Percentiles rank a stretch among this genome's conserved stretches.
These are phyloP conservation scores for Plantago elongata DNA, from an alignment of 257 asterid species.

Conservation along the genomic window DNA sequence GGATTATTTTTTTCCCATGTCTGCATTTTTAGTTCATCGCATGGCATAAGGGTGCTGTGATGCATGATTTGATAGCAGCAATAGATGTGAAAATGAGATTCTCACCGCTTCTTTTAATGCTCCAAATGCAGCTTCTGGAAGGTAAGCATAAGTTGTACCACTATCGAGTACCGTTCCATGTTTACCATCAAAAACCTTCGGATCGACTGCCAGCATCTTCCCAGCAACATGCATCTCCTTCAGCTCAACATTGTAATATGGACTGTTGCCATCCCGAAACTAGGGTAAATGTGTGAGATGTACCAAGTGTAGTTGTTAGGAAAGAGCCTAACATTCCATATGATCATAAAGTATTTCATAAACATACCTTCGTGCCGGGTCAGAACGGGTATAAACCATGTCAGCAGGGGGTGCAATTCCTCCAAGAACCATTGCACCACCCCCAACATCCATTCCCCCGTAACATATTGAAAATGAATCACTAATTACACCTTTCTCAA, in stretches of 20 bases:
- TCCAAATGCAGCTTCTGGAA: constrained; percentile 83
- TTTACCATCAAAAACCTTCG: constrained; percentile 71
- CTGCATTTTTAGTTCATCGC: neutral
- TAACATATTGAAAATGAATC: constrained; percentile 95
- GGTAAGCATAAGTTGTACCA: constrained; percentile 96
- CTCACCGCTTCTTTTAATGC: constrained; percentile 88
- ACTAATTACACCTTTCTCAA: constrained; percentile 73
- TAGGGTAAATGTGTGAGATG: constrained; percentile 98
- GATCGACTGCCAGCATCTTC: constrained; percentile 62
- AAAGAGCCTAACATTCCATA: constrained; percentile 61
- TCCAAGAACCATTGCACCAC: constrained; percentile 99
- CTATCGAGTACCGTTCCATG: constrained; percentile 95
- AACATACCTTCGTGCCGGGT: constrained; percentile 88
- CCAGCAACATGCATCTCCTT: constrained; percentile 96
- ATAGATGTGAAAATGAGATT: constrained; percentile 23
- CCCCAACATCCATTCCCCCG: constrained; percentile 99
- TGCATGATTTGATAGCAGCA: constrained; percentile 3
- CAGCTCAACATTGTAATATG: constrained; percentile 96
- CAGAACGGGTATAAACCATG: constrained; percentile 79
- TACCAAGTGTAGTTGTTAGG: constrained; percentile 86
- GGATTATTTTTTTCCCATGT: neutral
- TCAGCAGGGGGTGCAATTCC: constrained; percentile 68
- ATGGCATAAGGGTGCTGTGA: neutral
- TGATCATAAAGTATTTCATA: constrained; percentile 30
- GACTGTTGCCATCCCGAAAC: constrained; percentile 99